A percentile compares a stretch with the other conserved stretches of the same genome.
Evolutionary conservation across 306 rosid species (phyloP).

Genomic region (Mimosa pudica): DNA sequence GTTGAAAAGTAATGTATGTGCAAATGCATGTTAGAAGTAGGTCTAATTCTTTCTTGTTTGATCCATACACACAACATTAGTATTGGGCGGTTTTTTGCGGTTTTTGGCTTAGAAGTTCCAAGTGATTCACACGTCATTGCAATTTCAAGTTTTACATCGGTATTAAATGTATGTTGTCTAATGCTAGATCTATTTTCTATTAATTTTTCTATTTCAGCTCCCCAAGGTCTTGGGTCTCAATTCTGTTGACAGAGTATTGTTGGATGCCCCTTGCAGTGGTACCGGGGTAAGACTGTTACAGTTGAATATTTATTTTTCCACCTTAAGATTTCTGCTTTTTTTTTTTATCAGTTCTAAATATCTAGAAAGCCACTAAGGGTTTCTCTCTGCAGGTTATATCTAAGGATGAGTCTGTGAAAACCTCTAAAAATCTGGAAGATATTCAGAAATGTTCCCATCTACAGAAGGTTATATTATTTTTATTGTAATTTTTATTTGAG

Average conservation of each 20-base stretch:
- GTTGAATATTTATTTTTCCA: conserved; percentile 4
- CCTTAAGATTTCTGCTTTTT: conserved; percentile 1
- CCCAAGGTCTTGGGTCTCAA: conserved; percentile 85
- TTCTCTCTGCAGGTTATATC: conserved; percentile 76
- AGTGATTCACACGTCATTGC: neutral
- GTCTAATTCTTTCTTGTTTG: neutral
- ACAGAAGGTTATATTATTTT: conserved; percentile 67
- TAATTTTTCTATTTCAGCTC: conserved; percentile 58
- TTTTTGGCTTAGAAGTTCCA: too few relatives aligned
- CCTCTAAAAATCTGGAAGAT: conserved; percentile 79
- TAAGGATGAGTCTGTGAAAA: conserved; percentile 92
- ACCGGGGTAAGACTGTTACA: conserved; percentile 72
- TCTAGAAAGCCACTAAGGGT: neutral
- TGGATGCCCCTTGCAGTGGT: conserved; percentile 99
- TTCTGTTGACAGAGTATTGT: conserved; percentile 74
- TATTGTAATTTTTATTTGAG: conserved; percentile 16
- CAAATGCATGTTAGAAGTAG: neutral
- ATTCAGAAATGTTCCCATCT: conserved; percentile 73
- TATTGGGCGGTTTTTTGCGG: neutral
- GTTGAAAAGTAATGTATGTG: neutral
- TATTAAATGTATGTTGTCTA: neutral
- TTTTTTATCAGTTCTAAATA: conserved; percentile 4
- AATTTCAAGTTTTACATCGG: neutral
- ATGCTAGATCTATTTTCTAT: conserved; percentile 17
- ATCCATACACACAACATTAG: neutral